A percentile compares a stretch with the other conserved stretches of the same genome.
Conservation (phyloP, 2,329 filamentous ascomycete genomes). For the Cladosporium sp. region DNA sequence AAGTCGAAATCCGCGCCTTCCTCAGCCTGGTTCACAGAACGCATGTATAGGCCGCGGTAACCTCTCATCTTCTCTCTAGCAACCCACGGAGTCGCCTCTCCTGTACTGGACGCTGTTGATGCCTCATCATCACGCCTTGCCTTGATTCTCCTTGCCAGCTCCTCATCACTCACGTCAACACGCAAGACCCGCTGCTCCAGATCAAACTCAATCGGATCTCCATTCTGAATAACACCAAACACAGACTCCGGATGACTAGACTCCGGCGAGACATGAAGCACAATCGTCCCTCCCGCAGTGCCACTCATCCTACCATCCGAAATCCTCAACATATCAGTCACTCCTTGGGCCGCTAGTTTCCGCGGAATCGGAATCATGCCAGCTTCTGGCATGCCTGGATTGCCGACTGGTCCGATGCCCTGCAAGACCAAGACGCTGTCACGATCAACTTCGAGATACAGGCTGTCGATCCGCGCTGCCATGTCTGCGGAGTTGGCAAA, state of each 20-base stretch:
- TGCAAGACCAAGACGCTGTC: slow-evolving; percentile 46
- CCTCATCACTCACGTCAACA: slow-evolving; percentile 39
- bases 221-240: slow-evolving; percentile 45
- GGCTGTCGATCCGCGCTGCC: slow-evolving; percentile 42
- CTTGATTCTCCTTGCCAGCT: slow-evolving; percentile 37
- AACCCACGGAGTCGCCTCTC: slow-evolving; percentile 24
- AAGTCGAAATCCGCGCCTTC: slow-evolving; percentile 59
- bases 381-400: slow-evolving; percentile 51
- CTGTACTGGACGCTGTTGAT: background rate
- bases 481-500: slow-evolving; percentile 47
- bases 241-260: slow-evolving; percentile 43
- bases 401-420: slow-evolving; percentile 47
- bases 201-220: slow-evolving; percentile 46
- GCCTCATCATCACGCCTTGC: slow-evolving; percentile 24
- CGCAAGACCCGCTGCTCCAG: slow-evolving; percentile 39
- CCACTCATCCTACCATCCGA: slow-evolving; percentile 53
- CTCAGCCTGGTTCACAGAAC: slow-evolving; percentile 57
- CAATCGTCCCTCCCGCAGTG: slow-evolving; percentile 52
- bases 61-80: slow-evolving; percentile 41
- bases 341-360: slow-evolving; percentile 41
- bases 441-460: slow-evolving; percentile 39
- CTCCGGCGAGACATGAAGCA: slow-evolving; percentile 52
- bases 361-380: slow-evolving; percentile 48
- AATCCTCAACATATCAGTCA: slow-evolving; percentile 50
- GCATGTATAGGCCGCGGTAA: slow-evolving; percentile 56